Evolutionary conservation across 306 rosid species (phyloP), one percentile per base, ranked within the genome.

Genomic region (Pachyrhizus erosus): DNA sequence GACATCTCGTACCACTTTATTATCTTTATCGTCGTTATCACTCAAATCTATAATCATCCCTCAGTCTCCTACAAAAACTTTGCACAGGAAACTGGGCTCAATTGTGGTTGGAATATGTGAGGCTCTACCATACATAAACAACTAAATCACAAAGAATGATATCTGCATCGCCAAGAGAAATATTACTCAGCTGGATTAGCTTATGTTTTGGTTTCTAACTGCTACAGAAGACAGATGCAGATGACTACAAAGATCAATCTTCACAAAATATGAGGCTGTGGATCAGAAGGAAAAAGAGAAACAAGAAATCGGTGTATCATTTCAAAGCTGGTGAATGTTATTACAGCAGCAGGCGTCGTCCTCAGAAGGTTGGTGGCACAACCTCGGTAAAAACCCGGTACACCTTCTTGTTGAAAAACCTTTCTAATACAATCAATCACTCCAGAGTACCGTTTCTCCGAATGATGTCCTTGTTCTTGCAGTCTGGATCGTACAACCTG

Each of bases 401-500:
- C 21, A 26, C 98, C 97, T 67, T 93, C 98, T 80, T 93, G 98
- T 60, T 86, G 90, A 79, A 85, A 91, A 77, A 93, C 92, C 71
- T 93, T 93, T 86, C 70, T 89, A 20, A 91, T 9, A 70, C 97
- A 93, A 73, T 93, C 98, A 4, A 62, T 52, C 67, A 90, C 90
- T 26, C 97, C 98, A 23, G 92, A 82, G 80, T 93, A 93, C 60
- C 98, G 88, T 86, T 90, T 93, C 84, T 93, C 97, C n/a, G 98
- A 91, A 84, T 91, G 98, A 69, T 82, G 87, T 51, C 98, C 98
- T 80, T 93, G 98, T 77, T 90, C 98, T 86, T 93, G 98, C 77
- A 93, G 92, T 89, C 98, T 90, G 65, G 98, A 89, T 12, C 98
- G 94, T 70, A 93, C 97, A 75, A 93, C 98, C 98, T 93, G 83